phyloP scores from a whole-genome alignment of 345 rosid genomes.

The Lagerstroemia speciosa region DNA sequence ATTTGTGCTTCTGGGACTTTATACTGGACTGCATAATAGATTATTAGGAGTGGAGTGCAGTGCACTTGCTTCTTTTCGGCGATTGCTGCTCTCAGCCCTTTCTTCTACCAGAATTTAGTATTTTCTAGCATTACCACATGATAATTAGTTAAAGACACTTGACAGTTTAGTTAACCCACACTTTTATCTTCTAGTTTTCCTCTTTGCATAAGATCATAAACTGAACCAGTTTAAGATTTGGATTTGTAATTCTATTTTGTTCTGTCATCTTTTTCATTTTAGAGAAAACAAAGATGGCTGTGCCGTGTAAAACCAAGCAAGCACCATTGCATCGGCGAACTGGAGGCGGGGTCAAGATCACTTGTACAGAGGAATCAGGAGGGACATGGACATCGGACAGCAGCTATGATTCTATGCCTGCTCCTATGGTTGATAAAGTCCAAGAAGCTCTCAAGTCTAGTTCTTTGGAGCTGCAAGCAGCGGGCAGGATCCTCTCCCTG shows the following conservation, averaged over 20 bases:
- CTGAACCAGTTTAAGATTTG: neutral
- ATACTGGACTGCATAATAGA: neutral
- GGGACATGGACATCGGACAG: neutral
- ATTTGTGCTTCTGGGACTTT: neutral
- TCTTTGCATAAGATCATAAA: neutral
- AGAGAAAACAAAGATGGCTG: neutral
- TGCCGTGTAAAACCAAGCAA: conserved; percentile 11
- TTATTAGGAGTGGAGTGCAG: neutral
- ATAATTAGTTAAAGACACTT: neutral
- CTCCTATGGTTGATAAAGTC: conserved; percentile 26
- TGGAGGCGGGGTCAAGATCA: conserved; percentile 15
- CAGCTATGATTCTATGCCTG: conserved; percentile 11
- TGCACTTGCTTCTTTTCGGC: neutral
- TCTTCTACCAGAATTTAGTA: neutral
- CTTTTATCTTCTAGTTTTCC: neutral
- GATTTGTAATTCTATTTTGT: neutral
- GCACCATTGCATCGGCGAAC: conserved; percentile 5
- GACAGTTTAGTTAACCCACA: neutral
- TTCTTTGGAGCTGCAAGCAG: conserved; percentile 28
- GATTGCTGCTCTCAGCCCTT: neutral
- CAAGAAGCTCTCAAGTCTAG: conserved; percentile 35
- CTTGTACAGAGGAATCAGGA: conserved; percentile 15
- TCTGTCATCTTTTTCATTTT: neutral
- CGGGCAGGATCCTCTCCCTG: conserved; percentile 45
- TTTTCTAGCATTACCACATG: neutral